Evolutionary conservation across 768 basidiomycete genomes (phyloP), one percentile per base, ranked within the genome.

Genomic region (Cystofilobasidium macerans): DNA sequence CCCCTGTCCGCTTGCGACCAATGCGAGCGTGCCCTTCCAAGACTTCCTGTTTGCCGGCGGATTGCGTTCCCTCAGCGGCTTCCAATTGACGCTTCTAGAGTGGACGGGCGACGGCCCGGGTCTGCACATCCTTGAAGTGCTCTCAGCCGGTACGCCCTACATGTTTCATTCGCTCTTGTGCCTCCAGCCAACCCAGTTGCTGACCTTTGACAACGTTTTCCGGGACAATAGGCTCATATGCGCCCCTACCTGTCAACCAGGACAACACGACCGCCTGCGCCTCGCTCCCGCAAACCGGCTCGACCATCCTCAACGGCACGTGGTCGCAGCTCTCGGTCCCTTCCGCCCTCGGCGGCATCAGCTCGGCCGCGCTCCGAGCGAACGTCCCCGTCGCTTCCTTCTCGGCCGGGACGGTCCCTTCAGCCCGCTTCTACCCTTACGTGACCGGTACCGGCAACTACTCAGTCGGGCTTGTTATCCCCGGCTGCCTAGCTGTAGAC

Each of bases 391-490:
- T 86, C 0, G 70, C 82, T 1, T 75, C 81, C 33, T 83, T 82
- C 95, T 18, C 84, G 81, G 40, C 94, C 73, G 92, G 88, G 0
- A 95, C 89, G 86, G 81, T 83, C 75, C 93, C 93, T 0, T 91
- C 89, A 70, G 86, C 97, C 26, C 88, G 88, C 0, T 87, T 88
- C 20, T 82, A 87, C 20, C 93, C 93, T 0, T 91, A 89, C 71
- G 86, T 98, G n/a, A 89, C 89, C 0, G 86, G 88, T 13, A 81
- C 87, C 3, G 95, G 92, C 36, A 78, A 83, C 67, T 99, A 99
- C 76, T 82, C 86, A 47, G 80, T 98, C 69, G 87, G 86, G 76
- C 73, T 98, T 47, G 80, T 88, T 51, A 81, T 94, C 20, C 95
- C 95, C 0, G 93, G 93, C 16, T 99, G 95, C 76, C 78, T 79